These are phyloP conservation scores for Vanrija humicola DNA, from an alignment of 1,284 basidiomycete genomes.

Conservation along the genomic window DNA sequence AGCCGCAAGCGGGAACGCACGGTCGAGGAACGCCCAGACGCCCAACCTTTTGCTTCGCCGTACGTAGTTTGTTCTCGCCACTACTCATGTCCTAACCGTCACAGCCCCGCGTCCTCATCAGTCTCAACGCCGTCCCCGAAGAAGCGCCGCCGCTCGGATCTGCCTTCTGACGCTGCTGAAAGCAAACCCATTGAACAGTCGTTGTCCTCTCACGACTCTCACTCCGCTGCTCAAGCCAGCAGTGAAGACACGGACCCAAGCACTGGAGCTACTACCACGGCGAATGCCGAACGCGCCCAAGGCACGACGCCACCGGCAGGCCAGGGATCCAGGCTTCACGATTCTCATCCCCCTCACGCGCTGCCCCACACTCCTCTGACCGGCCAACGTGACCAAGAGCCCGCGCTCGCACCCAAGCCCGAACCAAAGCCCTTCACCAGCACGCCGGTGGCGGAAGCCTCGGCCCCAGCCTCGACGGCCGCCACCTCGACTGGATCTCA, in stretches of 20 bases:
- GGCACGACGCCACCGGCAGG: conserved; percentile 1
- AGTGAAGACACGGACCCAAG: no score
- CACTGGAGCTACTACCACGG: no score
- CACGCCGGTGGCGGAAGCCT: not conserved
- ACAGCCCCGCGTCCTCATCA: no score
- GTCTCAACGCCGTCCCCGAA: conserved; percentile 2
- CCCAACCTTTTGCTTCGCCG: no score
- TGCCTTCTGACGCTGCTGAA: conserved; percentile 10
- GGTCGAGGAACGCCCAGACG: no score
- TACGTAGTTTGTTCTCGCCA: no score
- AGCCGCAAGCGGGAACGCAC: conserved; percentile 9
- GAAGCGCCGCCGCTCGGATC: not conserved
- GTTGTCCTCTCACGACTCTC: not conserved
- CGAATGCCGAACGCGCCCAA: not conserved
- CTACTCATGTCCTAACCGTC: no score
- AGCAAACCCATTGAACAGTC: not conserved
- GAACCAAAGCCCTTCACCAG: no score
- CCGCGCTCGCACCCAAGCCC: conserved; percentile 6
- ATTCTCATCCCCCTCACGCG: conserved; percentile 3
- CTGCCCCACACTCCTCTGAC: conserved; percentile 29
- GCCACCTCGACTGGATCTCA: conserved; percentile 31
- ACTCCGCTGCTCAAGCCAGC: not conserved
- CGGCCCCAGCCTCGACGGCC: not conserved
- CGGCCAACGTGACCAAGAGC: not conserved
- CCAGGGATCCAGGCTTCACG: not conserved